These are phyloP conservation scores for Aspergillus brasiliensis DNA, from an alignment of 2,329 filamentous ascomycete genomes.

Conservation along the genomic window DNA sequence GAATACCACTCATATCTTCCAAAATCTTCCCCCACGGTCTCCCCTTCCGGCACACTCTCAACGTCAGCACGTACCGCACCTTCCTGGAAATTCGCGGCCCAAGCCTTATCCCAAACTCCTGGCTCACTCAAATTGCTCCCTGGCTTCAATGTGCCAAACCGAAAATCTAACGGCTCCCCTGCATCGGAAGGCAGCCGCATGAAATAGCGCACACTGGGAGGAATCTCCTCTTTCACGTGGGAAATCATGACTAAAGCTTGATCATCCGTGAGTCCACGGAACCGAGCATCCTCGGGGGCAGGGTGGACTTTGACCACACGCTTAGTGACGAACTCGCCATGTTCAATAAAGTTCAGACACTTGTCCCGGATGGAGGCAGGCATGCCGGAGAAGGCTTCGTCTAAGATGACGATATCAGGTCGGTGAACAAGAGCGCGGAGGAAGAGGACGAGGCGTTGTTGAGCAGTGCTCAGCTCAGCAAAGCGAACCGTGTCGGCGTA, in stretches of 20 bases:
- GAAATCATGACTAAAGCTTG: conserved; percentile 93
- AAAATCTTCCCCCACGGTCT: conserved; percentile 4
- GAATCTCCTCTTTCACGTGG: conserved; percentile 88
- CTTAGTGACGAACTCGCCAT: conserved; percentile 52
- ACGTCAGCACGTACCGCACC: background rate
- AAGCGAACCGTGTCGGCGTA: conserved; percentile 82
- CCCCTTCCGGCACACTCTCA: conserved; percentile 3
- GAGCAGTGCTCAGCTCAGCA: conserved; percentile 54
- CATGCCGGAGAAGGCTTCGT: conserved; percentile 88
- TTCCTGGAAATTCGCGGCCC: conserved; percentile 24
- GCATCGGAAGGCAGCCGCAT: conserved; percentile 68
- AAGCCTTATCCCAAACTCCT: conserved; percentile 32
- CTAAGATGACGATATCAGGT: conserved; percentile 79
- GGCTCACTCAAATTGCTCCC: conserved; percentile 24
- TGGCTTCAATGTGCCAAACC: conserved; percentile 29
- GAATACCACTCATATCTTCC: conserved; percentile 23
- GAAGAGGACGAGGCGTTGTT: conserved; percentile 82
- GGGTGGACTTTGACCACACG: background rate
- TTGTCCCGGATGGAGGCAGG: conserved; percentile 80
- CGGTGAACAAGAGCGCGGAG: conserved; percentile 78
- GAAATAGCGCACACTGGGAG: conserved; percentile 79
- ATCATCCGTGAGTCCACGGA: conserved; percentile 62
- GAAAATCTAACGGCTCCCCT: conserved; percentile 33
- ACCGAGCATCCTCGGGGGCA: conserved; percentile 14
- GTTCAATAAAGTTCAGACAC: conserved; percentile 76